Conservation (phyloP, 73 alveolate genomes). For the Symbiodinium natans region DNA sequence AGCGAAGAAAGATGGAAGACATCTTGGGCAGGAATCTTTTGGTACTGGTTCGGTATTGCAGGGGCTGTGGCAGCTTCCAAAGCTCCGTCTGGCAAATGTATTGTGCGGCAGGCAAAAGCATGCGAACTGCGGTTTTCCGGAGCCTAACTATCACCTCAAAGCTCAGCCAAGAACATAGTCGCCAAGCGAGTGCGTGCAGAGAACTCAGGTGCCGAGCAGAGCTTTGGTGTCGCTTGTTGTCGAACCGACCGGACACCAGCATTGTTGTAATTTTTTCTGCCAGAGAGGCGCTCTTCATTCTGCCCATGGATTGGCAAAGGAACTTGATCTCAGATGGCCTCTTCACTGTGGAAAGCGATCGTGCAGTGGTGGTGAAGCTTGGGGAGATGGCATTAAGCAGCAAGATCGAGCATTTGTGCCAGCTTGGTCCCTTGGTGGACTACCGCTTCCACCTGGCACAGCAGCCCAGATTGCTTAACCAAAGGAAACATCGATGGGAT, state of each 20-base stretch:
- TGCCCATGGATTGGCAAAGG: constrained; percentile 51
- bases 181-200: too few species aligned
- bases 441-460: constrained; percentile 54
- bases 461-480: constrained; percentile 2
- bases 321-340: constrained; percentile 44
- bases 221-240: constrained; percentile 66
- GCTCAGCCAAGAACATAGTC: too few species aligned
- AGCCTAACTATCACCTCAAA: too few species aligned
- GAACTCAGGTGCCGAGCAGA: constrained; percentile 57
- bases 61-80: too few species aligned
- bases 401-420: constrained; percentile 4
- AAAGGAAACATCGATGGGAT: not conserved
- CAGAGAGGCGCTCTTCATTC: constrained; percentile 31
- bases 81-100: too few species aligned
- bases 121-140: too few species aligned
- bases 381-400: constrained; percentile 48
- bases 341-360: constrained; percentile 70
- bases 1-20: too few species aligned
- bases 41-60: too few species aligned
- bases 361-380: constrained; percentile 39
- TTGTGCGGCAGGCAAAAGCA: too few species aligned
- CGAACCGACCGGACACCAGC: constrained; percentile 21
- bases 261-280: constrained; percentile 8
- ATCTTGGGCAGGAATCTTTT: too few species aligned
- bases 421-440: not conserved